Evolutionary conservation across 78 protist species (phyloP).

Genomic region (Anaeramoeba flamelloides): DNA sequence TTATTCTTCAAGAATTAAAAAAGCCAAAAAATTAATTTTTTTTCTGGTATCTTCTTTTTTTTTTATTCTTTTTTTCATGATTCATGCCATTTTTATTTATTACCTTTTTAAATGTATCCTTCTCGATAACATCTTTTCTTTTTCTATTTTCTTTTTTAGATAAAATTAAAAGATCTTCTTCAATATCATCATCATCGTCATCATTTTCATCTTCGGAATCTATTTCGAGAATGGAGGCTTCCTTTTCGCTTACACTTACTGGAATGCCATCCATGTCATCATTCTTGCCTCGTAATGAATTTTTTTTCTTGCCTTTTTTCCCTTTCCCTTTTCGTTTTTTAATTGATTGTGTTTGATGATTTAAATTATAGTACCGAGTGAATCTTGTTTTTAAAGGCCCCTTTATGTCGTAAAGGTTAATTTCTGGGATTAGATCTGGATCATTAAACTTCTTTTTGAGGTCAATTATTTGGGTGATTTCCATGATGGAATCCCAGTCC

Average conservation of each 20-base stretch:
- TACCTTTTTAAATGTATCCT: neutral
- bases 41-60: neutral
- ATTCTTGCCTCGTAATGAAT: neutral
- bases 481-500: neutral
- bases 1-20: too few species aligned
- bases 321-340: neutral
- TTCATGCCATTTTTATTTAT: neutral
- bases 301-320: neutral
- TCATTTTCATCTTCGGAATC: neutral
- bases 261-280: neutral
- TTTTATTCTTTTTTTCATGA: neutral
- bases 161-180: neutral
- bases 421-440: neutral
- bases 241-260: too few species aligned
- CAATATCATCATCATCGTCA: neutral
- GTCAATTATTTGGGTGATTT: neutral
- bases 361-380: neutral
- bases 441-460: neutral
- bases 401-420: neutral
- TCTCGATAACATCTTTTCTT: neutral
- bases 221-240: too few species aligned
- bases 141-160: neutral
- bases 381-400: neutral
- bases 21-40: too few species aligned
- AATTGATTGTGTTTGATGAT: neutral